Percentiles rank a stretch among this genome's conserved stretches.
Evolutionary conservation across 73 alveolate genomes (phyloP).

Genomic region (Diophrys appendiculata): DNA sequence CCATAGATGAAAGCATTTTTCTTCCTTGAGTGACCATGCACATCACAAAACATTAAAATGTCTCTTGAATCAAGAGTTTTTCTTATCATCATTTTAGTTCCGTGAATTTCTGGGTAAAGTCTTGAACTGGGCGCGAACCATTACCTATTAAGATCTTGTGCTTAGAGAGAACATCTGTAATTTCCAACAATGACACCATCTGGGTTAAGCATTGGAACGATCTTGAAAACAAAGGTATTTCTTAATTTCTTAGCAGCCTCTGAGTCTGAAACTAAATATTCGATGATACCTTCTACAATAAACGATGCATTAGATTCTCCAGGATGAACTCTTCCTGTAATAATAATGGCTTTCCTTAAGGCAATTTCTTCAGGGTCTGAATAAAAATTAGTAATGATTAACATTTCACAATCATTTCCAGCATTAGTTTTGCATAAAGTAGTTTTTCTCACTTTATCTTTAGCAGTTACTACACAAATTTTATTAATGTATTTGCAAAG

Average conservation of each 20-base stretch:
- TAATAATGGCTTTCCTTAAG: conserved; percentile 64
- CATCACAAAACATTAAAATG: conserved; percentile 66
- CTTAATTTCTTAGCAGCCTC: conserved; percentile 73
- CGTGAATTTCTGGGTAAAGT: conserved; percentile 84
- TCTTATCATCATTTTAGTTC: conserved; percentile 65
- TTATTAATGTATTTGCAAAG: conserved; percentile 15
- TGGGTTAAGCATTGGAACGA: conserved; percentile 95
- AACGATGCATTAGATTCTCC: conserved; percentile 84
- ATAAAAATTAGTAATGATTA: conserved; percentile 43
- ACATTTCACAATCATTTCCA: conserved; percentile 56
- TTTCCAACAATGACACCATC: conserved; percentile 97
- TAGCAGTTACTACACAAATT: conserved; percentile 15
- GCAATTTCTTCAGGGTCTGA: conserved; percentile 71
- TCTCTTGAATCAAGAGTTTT: conserved; percentile 68
- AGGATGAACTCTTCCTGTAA: conserved; percentile 84
- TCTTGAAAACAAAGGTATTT: conserved; percentile 78
- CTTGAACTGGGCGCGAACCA: conserved; percentile 88
- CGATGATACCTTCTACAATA: conserved; percentile 76
- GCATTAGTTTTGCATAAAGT: conserved; percentile 53
- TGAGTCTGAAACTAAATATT: conserved; percentile 69
- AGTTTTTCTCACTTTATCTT: conserved; percentile 58
- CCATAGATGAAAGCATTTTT: conserved; percentile 81
- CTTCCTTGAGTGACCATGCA: conserved; percentile 85
- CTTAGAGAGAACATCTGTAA: conserved; percentile 91
- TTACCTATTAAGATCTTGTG: conserved; percentile 92